Conservation (phyloP, 2,329 filamentous ascomycete species). For the Exophiala dermatitidis region DNA sequence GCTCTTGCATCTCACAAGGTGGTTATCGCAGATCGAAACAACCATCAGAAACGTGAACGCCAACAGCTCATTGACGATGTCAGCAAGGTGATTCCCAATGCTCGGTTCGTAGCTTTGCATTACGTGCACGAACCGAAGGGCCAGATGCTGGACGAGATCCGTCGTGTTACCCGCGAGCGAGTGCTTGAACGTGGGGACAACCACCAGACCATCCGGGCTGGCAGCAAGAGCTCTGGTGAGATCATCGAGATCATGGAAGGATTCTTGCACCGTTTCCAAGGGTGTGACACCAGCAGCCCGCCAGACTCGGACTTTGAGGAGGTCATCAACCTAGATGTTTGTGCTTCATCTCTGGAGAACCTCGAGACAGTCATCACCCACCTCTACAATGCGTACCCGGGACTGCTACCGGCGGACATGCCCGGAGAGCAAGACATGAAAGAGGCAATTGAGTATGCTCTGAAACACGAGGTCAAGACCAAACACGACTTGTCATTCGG, state of each 20-base stretch:
- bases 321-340: constrained; percentile 76
- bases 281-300: constrained; percentile 55
- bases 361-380: constrained; percentile 69
- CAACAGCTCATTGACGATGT: constrained; percentile 81
- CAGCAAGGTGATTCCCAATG: constrained; percentile 51
- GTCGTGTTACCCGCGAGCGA: constrained; percentile 65
- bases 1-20: constrained; percentile 59
- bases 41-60: constrained; percentile 80
- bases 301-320: constrained; percentile 79
- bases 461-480: constrained; percentile 64
- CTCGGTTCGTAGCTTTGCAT: constrained; percentile 75
- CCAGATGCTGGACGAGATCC: constrained; percentile 61
- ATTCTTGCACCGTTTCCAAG: constrained; percentile 80
- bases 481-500: constrained; percentile 66
- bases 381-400: constrained; percentile 70
- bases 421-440: constrained; percentile 71
- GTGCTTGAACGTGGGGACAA: constrained; percentile 86
- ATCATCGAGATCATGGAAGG: constrained; percentile 90
- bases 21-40: constrained; percentile 90
- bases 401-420: constrained; percentile 58
- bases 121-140: constrained; percentile 67
- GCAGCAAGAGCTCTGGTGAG: constrained; percentile 62
- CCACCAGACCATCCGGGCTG: constrained; percentile 91
- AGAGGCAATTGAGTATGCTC: constrained; percentile 64
- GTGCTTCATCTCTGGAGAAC: constrained; percentile 71